Base-by-base conservation (phyloP, 495 filamentous ascomycete genomes). In the Margaritispora aquatica region DNA sequence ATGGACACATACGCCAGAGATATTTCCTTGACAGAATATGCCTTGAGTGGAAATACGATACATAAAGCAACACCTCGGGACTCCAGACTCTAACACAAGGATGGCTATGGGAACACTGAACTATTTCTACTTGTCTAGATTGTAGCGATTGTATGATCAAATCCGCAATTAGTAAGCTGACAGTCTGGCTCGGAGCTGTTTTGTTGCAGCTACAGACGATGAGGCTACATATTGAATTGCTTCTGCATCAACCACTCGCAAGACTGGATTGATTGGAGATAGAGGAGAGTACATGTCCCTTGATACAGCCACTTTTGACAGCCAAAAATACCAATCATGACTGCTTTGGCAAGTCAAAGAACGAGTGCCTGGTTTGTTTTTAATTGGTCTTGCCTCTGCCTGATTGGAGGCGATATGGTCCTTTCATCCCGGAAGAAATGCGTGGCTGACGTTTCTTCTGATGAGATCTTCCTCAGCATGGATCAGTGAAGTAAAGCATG, bases 391-490 rank as follows among this genome's bases (percentile, higher is more conserved):
- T 22, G 11, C 24, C 49, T 22, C 7, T 27, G 27, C 20, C 23
- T 34, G 26, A 22, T 36, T 44, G 38, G 38, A 41, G 48, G 46
- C 51, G 41, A 44, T 51, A 7, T 51, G 58, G 52, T 61, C 44
- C 52, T 55, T 51, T 56, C 58, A 61, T 61, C 50, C 19, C 58
- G 51, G 58, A 44, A 55, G 58, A 27, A 34, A 55, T 51, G 51
- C 51, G 51, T 47, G 41, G 58, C 58, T 60, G 46, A 54, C 51
- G 51, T 54, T 59, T 54, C 49, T 59, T 55, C 51, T 60, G 21
- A 22, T 17, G 48, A 29, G 50, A 24, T 54, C 44, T 44, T 44
- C 38, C 19, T 44, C 38, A 44, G 38, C 38, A 44, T 44, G 38
- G 38, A 44, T 44, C 38, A 17, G 10, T 44, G 10, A 44, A 8